Conservation (phyloP, 306 rosid genomes). For the Boehmeria nivea region DNA sequence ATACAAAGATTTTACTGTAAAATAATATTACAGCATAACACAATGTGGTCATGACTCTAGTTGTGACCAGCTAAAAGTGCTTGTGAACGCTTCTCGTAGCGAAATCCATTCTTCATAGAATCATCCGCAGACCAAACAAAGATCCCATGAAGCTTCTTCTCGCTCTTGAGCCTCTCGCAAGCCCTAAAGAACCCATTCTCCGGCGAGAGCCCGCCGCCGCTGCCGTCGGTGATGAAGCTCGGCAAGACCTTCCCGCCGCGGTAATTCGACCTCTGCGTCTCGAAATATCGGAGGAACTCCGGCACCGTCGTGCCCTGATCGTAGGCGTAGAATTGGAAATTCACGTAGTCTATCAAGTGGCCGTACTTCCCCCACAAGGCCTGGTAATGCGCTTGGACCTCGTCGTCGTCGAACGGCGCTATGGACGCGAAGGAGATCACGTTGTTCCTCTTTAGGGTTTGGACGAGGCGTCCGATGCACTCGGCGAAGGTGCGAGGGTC, state of each 20-base stretch:
- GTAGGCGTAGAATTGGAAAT: constrained; percentile 80
- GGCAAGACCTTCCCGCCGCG: constrained; percentile 58
- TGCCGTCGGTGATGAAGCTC: constrained; percentile 58
- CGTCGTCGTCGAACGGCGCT: constrained; percentile 59
- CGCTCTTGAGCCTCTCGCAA: constrained; percentile 39
- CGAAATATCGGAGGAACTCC: constrained; percentile 48
- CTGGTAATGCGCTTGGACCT: constrained; percentile 61
- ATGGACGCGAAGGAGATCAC: constrained; percentile 63
- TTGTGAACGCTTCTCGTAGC: constrained; percentile 63
- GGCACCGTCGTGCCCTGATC: constrained; percentile 51
- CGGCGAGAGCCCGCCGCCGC: constrained; percentile 54
- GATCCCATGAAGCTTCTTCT: constrained; percentile 54
- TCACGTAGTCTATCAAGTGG: constrained; percentile 61
- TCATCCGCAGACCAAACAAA: constrained; percentile 91
- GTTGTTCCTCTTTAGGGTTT: constrained; percentile 43
- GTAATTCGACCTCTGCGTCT: constrained; percentile 55
- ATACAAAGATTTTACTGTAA: no score
- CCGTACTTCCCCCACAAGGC: constrained; percentile 69
- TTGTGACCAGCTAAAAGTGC: constrained; percentile 44
- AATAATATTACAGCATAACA: no score
- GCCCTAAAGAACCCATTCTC: constrained; percentile 57
- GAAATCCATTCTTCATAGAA: constrained; percentile 50
- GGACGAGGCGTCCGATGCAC: constrained; percentile 52
- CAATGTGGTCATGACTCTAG: constrained; percentile 1
- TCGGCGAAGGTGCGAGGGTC: constrained; percentile 57